Conservation (phyloP, 257 asterid genomes). For the Solanum ossicruentum region DNA sequence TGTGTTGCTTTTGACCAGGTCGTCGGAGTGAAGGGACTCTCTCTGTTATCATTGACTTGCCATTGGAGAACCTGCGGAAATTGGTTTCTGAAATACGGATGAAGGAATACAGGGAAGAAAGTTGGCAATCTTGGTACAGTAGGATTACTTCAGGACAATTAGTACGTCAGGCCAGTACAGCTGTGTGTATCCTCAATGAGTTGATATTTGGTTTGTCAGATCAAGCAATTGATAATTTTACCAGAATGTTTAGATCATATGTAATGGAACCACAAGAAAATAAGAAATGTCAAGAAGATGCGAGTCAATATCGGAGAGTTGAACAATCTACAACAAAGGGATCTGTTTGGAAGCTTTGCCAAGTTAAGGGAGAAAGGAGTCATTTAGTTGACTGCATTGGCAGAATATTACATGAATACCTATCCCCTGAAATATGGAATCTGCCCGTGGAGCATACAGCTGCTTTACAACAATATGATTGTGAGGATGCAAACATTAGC, state of each 20-base stretch:
- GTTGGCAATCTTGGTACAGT: conserved; percentile 83
- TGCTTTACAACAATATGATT: conserved; percentile 30
- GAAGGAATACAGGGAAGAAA: conserved; percentile 48
- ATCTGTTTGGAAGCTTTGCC: conserved; percentile 22
- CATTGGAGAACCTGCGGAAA: conserved; percentile 65
- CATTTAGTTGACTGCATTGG: conserved; percentile 70
- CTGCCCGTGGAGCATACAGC: conserved; percentile 58
- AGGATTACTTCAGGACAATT: conserved; percentile 67
- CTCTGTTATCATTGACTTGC: conserved; percentile 57
- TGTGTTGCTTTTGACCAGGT: conserved; percentile 29
- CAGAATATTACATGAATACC: conserved; percentile 72
- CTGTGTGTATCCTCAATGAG: conserved; percentile 78
- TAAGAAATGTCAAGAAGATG: conserved; percentile 13
- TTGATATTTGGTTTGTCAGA: conserved; percentile 82
- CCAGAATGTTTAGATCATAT: conserved; percentile 26
- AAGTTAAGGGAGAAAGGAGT: conserved; percentile 25
- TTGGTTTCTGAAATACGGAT: conserved; percentile 54
- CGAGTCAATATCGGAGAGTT: conserved; percentile 8
- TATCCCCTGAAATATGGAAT: conserved; percentile 87
- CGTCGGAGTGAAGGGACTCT: conserved; percentile 55
- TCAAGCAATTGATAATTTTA: conserved; percentile 33
- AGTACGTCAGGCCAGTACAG: conserved; percentile 88
- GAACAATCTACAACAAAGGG: conserved; percentile 18
- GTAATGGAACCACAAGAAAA: conserved; percentile 5
- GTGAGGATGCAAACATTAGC: conserved; percentile 41